Percentiles rank a stretch among this genome's conserved stretches.
These are phyloP conservation scores for Salvia sclarea DNA, from an alignment of 305 asterid genomes.

Conservation along the genomic window DNA sequence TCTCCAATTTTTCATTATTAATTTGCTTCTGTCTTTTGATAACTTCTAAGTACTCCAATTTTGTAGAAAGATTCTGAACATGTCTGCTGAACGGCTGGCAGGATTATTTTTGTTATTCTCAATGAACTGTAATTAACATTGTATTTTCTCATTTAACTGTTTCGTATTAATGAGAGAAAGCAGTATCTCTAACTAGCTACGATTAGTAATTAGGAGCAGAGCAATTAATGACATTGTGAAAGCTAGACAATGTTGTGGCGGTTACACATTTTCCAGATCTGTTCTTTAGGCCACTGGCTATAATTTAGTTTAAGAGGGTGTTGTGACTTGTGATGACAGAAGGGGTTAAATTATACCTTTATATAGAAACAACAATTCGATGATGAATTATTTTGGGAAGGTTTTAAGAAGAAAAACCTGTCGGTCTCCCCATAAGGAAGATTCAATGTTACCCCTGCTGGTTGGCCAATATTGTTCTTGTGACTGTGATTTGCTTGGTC, in stretches of 20 bases:
- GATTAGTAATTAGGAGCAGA: constrained; percentile 13
- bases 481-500: not conserved
- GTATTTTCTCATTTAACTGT: constrained; percentile 20
- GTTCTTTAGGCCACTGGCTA: constrained; percentile 11
- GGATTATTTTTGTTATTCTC: constrained; percentile 4
- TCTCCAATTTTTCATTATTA: constrained; percentile 21
- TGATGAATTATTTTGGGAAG: not conserved
- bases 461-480: not conserved
- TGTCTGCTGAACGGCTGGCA: constrained; percentile 25
- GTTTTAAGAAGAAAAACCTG: not conserved
- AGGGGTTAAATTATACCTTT: not conserved
- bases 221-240: constrained; percentile 14
- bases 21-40: not conserved
- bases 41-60: not conserved
- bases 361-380: not conserved
- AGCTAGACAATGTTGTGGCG: constrained; percentile 23
- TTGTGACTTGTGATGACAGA: not conserved
- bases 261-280: constrained; percentile 30
- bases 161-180: not conserved
- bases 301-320: not conserved
- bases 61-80: not conserved
- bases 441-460: not conserved
- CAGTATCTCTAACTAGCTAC: constrained; percentile 8
- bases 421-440: not conserved
- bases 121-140: not conserved